A percentile compares a stretch with the other conserved stretches of the same genome.
Conservation (phyloP, 1,284 basidiomycete species). For the Fomes fomentarius region DNA sequence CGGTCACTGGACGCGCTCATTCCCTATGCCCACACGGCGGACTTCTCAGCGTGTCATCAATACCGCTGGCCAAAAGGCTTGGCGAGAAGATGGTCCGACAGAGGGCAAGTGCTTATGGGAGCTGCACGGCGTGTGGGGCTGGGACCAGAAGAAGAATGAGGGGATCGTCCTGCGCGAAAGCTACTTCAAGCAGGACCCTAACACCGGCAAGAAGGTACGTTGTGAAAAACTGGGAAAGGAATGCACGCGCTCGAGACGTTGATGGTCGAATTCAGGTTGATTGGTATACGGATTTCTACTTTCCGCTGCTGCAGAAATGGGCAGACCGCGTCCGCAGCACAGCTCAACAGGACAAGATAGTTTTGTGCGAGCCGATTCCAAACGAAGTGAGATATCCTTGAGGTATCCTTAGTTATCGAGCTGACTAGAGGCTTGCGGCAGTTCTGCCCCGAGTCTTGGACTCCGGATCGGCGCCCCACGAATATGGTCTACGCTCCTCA, state of each 20-base stretch:
- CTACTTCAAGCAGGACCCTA: slow-evolving; percentile 81
- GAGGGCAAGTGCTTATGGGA: slow-evolving; percentile 83
- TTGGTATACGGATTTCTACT: slow-evolving; percentile 88
- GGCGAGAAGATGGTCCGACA: slow-evolving; percentile 74
- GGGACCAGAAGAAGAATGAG: slow-evolving; percentile 71
- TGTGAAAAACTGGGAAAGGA: no score
- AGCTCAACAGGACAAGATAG: slow-evolving; percentile 60
- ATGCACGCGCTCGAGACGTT: not conserved
- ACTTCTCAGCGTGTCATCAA: slow-evolving; percentile 65
- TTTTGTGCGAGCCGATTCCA: slow-evolving; percentile 85
- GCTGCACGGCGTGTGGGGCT: slow-evolving; percentile 93
- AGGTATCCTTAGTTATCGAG: not conserved
- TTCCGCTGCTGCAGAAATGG: slow-evolving; percentile 80
- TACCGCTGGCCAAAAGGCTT: slow-evolving; percentile 58
- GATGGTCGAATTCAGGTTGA: slow-evolving; percentile 52
- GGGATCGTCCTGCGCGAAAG: slow-evolving; percentile 83
- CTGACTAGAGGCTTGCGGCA: slow-evolving; percentile 31
- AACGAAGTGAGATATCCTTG: slow-evolving; percentile 71
- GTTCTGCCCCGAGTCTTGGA: slow-evolving; percentile 84
- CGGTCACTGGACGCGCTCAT: slow-evolving; percentile 78
- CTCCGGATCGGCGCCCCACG: slow-evolving; percentile 56
- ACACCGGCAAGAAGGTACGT: slow-evolving; percentile 58
- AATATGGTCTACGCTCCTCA: slow-evolving; percentile 92
- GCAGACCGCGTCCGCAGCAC: slow-evolving; percentile 61
- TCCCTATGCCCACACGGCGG: slow-evolving; percentile 80